Evolutionary conservation across 441 rosid genomes (phyloP).

Genomic region (Erodium trifolium): DNA sequence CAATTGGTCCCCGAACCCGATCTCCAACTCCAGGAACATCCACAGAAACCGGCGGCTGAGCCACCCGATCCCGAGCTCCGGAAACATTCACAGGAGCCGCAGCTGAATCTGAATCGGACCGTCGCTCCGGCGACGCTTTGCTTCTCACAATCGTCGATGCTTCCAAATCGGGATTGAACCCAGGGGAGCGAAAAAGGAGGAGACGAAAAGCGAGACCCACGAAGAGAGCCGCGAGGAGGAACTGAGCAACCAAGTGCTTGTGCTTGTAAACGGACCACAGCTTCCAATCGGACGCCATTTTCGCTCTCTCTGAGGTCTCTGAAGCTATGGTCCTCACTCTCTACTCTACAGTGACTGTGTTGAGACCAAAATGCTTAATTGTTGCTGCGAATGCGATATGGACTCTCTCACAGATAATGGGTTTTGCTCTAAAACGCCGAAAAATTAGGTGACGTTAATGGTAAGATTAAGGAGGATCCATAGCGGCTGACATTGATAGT

Average conservation of each 20-base stretch:
- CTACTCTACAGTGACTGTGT: too few species aligned
- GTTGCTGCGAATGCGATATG: too few species aligned
- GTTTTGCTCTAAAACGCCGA: too few species aligned
- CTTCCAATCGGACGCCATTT: conserved; percentile 47
- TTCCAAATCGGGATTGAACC: conserved; percentile 35
- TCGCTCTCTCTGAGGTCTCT: conserved; percentile 8
- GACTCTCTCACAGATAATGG: too few species aligned
- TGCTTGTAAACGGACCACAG: conserved; percentile 32
- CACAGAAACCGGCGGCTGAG: conserved; percentile 10
- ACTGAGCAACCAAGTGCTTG: conserved; percentile 43
- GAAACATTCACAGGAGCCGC: conserved; percentile 18
- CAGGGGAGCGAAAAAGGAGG: conserved; percentile 38
- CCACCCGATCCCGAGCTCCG: conserved; percentile 42
- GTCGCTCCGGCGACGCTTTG: too few species aligned
- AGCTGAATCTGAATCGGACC: neutral
- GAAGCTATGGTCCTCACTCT: too few species aligned
- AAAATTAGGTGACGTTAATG: too few species aligned
- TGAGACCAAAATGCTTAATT: too few species aligned
- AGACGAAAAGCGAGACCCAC: conserved; percentile 49
- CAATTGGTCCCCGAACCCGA: neutral
- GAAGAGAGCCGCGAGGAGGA: conserved; percentile 40
- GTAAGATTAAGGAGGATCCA: too few species aligned
- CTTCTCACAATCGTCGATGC: conserved; percentile 25
- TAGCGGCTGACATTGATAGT: too few species aligned
- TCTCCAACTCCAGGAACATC: too few species aligned